Evolutionary conservation across 441 rosid species (phyloP).

Genomic region (Croton setiger): DNA sequence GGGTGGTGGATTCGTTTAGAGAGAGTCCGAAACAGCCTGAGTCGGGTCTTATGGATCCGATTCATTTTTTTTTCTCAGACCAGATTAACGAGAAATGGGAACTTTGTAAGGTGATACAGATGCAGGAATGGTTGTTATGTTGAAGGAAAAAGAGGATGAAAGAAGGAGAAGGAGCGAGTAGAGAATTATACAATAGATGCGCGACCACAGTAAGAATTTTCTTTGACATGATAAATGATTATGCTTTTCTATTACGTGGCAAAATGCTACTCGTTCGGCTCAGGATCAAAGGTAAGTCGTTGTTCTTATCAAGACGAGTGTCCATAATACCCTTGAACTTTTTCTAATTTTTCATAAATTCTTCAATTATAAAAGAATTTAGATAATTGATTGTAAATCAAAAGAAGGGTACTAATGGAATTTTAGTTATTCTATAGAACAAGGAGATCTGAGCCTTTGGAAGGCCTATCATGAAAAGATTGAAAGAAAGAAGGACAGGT

Average conservation of each 20-base stretch:
- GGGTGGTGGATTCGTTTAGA: constrained; percentile 46
- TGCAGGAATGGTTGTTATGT: constrained; percentile 20
- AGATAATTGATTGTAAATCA: background rate
- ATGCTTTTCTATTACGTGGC: background rate
- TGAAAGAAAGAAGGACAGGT: background rate
- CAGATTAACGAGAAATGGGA: background rate
- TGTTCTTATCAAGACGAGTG: background rate
- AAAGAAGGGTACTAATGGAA: background rate
- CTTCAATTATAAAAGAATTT: too few species aligned
- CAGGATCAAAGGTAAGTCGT: too few species aligned
- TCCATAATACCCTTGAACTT: background rate
- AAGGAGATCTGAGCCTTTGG: background rate
- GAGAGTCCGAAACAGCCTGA: constrained; percentile 28
- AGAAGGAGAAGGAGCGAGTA: background rate
- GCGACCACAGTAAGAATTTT: background rate
- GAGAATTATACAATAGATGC: background rate
- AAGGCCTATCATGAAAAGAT: background rate
- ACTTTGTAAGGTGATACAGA: constrained; percentile 8
- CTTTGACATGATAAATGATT: background rate
- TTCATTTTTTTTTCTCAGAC: constrained; percentile 34
- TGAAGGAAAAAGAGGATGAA: background rate
- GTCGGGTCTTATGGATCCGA: constrained; percentile 27
- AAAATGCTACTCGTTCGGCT: background rate
- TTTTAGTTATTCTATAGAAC: too few species aligned
- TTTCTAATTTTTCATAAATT: too few species aligned